These are phyloP conservation scores for Ustilago loliicola DNA, from an alignment of 1,284 basidiomycete genomes.

Conservation along the genomic window DNA sequence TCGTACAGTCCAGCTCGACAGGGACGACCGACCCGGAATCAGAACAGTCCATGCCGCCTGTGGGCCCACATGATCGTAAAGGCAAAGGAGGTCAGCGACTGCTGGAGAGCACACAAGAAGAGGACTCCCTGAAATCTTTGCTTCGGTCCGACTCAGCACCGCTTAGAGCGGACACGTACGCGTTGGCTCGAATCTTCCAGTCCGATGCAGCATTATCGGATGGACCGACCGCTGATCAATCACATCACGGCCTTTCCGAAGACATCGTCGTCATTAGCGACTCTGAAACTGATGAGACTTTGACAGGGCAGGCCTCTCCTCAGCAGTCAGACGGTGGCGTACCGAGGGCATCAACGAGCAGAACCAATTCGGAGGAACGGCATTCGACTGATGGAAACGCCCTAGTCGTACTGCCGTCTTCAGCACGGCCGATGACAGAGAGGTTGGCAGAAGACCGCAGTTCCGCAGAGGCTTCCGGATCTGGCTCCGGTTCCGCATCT, in stretches of 20 bases:
- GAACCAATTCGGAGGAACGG: slow-evolving; percentile 11
- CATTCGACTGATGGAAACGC: neutral
- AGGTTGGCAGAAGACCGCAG: neutral
- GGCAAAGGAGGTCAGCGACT: slow-evolving; percentile 6
- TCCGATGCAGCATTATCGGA: neutral
- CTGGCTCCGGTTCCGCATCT: neutral
- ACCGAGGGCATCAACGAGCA: neutral
- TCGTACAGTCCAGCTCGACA: slow-evolving; percentile 17
- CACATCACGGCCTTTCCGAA: neutral
- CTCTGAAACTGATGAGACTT: slow-evolving; percentile 4
- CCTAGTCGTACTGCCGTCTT: neutral
- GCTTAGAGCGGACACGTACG: neutral
- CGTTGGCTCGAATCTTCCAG: neutral
- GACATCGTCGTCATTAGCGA: slow-evolving; percentile 22
- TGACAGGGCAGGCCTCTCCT: neutral
- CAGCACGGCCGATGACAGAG: neutral
- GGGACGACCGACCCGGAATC: neutral
- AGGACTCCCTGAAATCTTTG: slow-evolving; percentile 19
- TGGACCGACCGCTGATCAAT: neutral
- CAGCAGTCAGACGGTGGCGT: neutral
- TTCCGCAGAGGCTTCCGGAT: neutral
- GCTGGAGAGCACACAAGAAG: slow-evolving; percentile 25
- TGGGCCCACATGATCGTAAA: slow-evolving; percentile 15
- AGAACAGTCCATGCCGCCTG: slow-evolving; percentile 10
- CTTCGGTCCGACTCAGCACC: slow-evolving; percentile 4